Base-by-base conservation (phyloP, 2,329 filamentous ascomycete genomes). In the Penicillium brasilianum region DNA sequence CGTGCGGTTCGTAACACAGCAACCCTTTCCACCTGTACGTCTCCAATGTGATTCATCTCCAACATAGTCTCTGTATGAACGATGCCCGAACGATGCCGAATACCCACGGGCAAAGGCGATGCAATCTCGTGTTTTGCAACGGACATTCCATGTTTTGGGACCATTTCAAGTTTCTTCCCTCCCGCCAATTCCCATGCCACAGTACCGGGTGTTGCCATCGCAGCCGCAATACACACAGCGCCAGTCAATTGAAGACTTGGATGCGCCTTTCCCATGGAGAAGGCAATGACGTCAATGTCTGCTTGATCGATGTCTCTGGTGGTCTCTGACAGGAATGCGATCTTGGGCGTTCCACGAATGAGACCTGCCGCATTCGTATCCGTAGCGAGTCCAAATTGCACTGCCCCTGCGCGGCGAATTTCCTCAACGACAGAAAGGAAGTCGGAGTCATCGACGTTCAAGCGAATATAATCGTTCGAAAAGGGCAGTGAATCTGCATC, bases 321-420 rank as follows among this genome's bases (percentile, higher is more conserved):
- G 4, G 39, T 14, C 72, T 13, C 65, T 18, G 79, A 82, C 0
- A 86, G 76, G 25, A 87, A 77, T 2, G 81, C 85, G 53, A 89
- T 85, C 67, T 89, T 88, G 0, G 88, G 87, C 5, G 84, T 85
- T 3, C 82, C 81, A 1, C 83, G 81, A 7, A 80, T 80, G 1
- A 74, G 76, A 0, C 76, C 73, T n/a, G 81, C 80, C 1, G 28
- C 34, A 36, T 68, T 34, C 9, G 58, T 13, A 11, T 79, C 72
- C 3, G 69, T 60, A 18, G 80, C 79, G 18, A 90, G 76, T 0
- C 87, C 86, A 83, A 90, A 89, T 11, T 75, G 77, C 0, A 82
- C 79, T 0, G 85, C 83, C 1, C 83, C 87, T 32, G 77, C 75
- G 55, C 78, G 79, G 0, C 88, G 80, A 49, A 90, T 86, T 1